phyloP scores from a whole-genome alignment of 2,329 filamentous ascomycete species.

The Juglanconis oblonga region DNA sequence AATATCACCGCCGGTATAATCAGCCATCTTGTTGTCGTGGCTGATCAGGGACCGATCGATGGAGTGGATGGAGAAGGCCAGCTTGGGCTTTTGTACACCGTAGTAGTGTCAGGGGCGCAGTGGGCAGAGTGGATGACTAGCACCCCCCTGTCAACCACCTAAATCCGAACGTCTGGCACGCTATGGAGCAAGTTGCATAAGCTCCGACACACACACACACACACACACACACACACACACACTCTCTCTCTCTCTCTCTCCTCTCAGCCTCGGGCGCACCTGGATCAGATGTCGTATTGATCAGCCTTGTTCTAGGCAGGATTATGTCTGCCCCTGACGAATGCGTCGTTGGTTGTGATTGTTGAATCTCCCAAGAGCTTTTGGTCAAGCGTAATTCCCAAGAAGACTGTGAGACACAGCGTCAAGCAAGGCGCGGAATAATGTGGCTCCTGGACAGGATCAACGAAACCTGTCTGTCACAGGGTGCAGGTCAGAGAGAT shows the following conservation, averaged over 20 bases:
- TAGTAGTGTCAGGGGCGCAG: background rate
- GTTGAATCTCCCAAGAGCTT: too few species aligned
- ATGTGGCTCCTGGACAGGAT: too few species aligned
- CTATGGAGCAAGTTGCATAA: background rate
- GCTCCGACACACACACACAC: background rate
- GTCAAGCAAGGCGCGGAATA: too few species aligned
- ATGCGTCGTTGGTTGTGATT: too few species aligned
- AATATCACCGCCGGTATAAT: slow-evolving; percentile 48
- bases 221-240: too few species aligned
- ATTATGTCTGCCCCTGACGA: background rate
- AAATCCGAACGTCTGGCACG: background rate
- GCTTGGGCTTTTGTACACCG: background rate
- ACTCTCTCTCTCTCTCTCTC: background rate
- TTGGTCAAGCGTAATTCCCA: too few species aligned
- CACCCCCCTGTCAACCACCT: slow-evolving; percentile 6
- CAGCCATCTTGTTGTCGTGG: slow-evolving; percentile 32
- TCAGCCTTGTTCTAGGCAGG: background rate
- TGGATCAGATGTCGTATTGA: background rate
- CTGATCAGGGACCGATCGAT: slow-evolving; percentile 33
- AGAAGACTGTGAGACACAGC: too few species aligned
- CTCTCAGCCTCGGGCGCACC: background rate
- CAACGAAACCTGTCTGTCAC: too few species aligned
- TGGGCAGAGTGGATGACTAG: slow-evolving; percentile 1
- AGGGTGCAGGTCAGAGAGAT: too few species aligned
- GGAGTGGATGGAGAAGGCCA: slow-evolving; percentile 32